Base-by-base conservation (phyloP, 305 asterid genomes). In the Striga hermonthica region DNA sequence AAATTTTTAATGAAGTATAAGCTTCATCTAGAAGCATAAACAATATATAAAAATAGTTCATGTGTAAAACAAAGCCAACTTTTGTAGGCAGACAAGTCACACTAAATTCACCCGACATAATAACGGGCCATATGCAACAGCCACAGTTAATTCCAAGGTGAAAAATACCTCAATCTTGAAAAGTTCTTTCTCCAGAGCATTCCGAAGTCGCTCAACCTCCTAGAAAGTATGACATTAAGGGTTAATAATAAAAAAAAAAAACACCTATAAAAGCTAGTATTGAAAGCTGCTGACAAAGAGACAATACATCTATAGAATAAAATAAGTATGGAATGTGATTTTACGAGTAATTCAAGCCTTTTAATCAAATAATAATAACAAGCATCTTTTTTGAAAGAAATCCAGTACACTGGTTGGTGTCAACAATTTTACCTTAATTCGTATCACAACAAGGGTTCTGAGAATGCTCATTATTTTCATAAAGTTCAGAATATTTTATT, bases 191-290 rank as follows among this genome's bases (percentile, higher is more conserved):
- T 72, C 84, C 38, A 84, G 12, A 6, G 81, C 75, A 75, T 70
- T 68, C 67, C 74, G 79, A 14, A 84, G 90, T 69, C 72, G 80
- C 57, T 81, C 85, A 57, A 81, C 82, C 76, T 84, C 90, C 90
- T 84, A 65, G 75, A 40, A 68, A 47, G 6, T 54, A 10, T 60
- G 70, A 63, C 37, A 43, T 54, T 9, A 47, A 39, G 39, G 22
- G 73, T 53, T 55, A 67, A n/a, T n/a, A n/a, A n/a, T n/a, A n/a
- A n/a, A n/a, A n/a, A n/a, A n/a, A n/a, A n/a, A 45, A 54, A 54
- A 7, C 16, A 22, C 28, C 45, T 36, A 43, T 14, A 28, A 53
- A 44, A 55, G 44, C 34, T 40, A 14, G 4, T 22, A 34, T 9
- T 38, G 35, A 53, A 34, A 28, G 52, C 36, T 14, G 38, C 65